Evolutionary conservation across 352 stramenopile species (phyloP), one percentile per base, ranked within the genome.

Genomic region (Globisporangium polare): DNA sequence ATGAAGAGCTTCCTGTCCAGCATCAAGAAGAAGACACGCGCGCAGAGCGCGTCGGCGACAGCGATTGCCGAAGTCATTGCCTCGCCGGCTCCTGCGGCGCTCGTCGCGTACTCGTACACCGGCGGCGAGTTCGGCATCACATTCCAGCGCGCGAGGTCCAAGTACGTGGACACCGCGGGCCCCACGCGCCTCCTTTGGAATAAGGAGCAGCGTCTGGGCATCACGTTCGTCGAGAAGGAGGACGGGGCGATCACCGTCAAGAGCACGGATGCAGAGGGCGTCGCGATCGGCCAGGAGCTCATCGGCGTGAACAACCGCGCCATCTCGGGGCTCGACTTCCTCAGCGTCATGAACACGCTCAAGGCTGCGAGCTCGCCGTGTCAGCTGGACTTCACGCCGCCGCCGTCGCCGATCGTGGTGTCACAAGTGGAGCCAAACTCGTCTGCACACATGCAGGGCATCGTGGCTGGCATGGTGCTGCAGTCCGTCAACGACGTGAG

Each of bases 191-290:
- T 88, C 7, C 29, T 67, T 45, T 88, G 75, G 78, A 33, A 62
- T 47, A 85, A 83, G 45, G 53, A 77, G 49, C 59, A 75, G 35
- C 74, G 68, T 20, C 65, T 88, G 24, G 78, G 75, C 37, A 65
- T 88, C 42, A 85, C 72, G 26, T 83, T 88, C 56, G 46, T 77
- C 26, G 68, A 86, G 58, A 57, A 65, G 31, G 67, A 58, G 17
- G 64, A 71, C 54, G 67, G 70, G n/a, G 66, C 59, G 13, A 74
- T 86, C 58, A 57, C 65, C 17, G 73, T 88, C 60, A 81, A 83
- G 56, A 67, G 73, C 42, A 33, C 65, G 1, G 72, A 72, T 50
- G 52, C 53, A 9, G 68, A 72, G 5, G 31, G 50, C 4, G 53
- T 82, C 24, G 72, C 62, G 5, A 31, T 77, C 5, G 78, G 75